Evolutionary conservation across 140 eudicot species (phyloP), one percentile per base, ranked within the genome.

Genomic region (Ambrosia hybrid): DNA sequence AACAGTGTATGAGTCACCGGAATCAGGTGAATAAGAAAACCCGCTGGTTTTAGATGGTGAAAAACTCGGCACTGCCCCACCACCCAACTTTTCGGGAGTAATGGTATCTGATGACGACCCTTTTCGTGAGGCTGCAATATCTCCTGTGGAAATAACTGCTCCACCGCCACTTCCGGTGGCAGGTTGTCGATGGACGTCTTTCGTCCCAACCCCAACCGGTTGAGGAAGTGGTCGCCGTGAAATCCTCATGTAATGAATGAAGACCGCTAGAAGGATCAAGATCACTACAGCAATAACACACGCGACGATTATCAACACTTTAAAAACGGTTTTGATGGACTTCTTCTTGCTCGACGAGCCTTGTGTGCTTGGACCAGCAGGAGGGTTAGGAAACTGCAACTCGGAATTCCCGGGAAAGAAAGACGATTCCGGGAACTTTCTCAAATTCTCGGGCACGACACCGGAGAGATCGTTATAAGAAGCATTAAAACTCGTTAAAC

Each of bases 21-120:
- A 95, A 65, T 86, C 97, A 1, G 99, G 96, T 30, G 97, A 95
- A 90, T 96, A 95, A 15, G 99, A 91, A 63, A 91, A 84, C 48
- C 88, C 96, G 78, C 97, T 91, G 30, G 62, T 82, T 82, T 91
- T 95, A 51, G 97, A 83, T 48, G 99, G 97, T 14, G 99, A 95
- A 14, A 84, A 79, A 41, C 97, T 89, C 10, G 99, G 82, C 51
- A 84, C 71, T 0, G 84, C 93, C 13, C 84, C 78, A 5, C 81
- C 78, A 69, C 67, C 80, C 0, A 84, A 82, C 76, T 95, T 96
- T 71, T 86, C 94, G 0, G 97, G 85, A 14, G 92, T 83, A 48
- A 93, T 81, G 5, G 80, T 74, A 71, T 93, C 96, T 4, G 96
- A 93, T 6, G 98, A 86, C 3, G 89, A 85, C 57, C 88, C 96